Conservation (phyloP, 2,329 filamentous ascomycete species). For the Botrytis galanthina region DNA sequence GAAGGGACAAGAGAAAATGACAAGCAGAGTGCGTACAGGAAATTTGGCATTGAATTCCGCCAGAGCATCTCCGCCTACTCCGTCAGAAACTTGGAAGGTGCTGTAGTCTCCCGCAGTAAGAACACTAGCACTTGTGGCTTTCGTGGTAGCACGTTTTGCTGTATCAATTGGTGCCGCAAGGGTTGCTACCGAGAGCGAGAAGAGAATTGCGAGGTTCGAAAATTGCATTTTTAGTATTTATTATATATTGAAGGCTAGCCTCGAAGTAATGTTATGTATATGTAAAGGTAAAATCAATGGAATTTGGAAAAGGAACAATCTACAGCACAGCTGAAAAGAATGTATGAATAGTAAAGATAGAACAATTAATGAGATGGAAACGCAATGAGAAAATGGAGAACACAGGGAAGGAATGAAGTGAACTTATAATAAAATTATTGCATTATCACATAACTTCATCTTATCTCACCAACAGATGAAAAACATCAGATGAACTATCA, state of each 20-base stretch:
- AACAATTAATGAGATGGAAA: neutral
- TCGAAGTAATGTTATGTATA: neutral
- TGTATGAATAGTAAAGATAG: neutral
- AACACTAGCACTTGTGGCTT: neutral
- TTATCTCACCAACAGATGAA: neutral
- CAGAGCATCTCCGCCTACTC: conserved; percentile 52
- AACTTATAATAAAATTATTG: neutral
- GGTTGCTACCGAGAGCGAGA: neutral
- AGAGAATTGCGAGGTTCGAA: neutral
- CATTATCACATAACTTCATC: neutral
- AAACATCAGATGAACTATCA: neutral
- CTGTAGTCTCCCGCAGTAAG: neutral
- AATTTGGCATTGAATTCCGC: conserved; percentile 54
- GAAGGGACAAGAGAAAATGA: neutral
- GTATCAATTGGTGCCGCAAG: neutral
- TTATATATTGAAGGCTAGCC: neutral
- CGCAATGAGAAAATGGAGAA: neutral
- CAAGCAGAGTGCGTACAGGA: conserved; percentile 42
- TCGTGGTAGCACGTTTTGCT: neutral
- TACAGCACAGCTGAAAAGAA: neutral
- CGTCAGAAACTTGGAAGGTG: conserved; percentile 44
- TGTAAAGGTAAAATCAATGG: neutral
- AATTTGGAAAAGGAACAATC: neutral
- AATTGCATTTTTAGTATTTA: neutral
- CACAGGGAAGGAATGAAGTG: neutral